Evolutionary conservation across 192 early-diverging fungal genomes (phyloP).

Genomic region (Backusella sp.): DNA sequence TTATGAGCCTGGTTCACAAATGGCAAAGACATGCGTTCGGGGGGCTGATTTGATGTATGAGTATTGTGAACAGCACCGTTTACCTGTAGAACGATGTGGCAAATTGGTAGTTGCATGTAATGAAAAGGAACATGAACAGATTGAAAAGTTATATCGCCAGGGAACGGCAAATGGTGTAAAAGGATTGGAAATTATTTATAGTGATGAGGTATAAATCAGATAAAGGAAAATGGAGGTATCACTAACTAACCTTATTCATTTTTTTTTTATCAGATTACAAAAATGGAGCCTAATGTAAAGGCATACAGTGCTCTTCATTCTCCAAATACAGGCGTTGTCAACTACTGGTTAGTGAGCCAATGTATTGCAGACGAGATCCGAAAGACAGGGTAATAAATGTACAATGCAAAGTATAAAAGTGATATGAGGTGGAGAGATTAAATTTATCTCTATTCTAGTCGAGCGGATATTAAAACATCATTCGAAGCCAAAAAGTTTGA

Average conservation of each 20-base stretch:
- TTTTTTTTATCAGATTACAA: constrained; percentile 8
- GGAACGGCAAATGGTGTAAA: constrained; percentile 34
- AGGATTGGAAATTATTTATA: constrained; percentile 29
- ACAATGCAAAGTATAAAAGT: not conserved
- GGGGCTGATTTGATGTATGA: constrained; percentile 50
- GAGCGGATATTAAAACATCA: constrained; percentile 36
- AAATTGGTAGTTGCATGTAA: constrained; percentile 51
- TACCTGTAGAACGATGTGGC: constrained; percentile 43
- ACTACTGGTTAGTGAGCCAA: constrained; percentile 33
- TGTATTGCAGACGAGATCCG: constrained; percentile 29
- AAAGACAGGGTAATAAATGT: constrained; percentile 23
- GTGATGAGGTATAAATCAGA: constrained; percentile 18
- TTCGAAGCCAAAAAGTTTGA: constrained; percentile 35
- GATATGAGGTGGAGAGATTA: not conserved
- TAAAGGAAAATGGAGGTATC: not conserved
- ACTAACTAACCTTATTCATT: constrained; percentile 3
- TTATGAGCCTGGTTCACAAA: constrained; percentile 32
- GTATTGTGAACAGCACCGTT: constrained; percentile 37
- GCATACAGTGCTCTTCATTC: constrained; percentile 36
- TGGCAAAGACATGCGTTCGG: constrained; percentile 44
- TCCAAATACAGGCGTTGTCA: constrained; percentile 36
- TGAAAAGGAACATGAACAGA: constrained; percentile 31
- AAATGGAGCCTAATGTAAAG: constrained; percentile 33
- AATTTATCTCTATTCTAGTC: constrained; percentile 12
- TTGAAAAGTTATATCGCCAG: constrained; percentile 33